Conservation (phyloP, 257 asterid genomes). For the Osmanthus fragrans region DNA sequence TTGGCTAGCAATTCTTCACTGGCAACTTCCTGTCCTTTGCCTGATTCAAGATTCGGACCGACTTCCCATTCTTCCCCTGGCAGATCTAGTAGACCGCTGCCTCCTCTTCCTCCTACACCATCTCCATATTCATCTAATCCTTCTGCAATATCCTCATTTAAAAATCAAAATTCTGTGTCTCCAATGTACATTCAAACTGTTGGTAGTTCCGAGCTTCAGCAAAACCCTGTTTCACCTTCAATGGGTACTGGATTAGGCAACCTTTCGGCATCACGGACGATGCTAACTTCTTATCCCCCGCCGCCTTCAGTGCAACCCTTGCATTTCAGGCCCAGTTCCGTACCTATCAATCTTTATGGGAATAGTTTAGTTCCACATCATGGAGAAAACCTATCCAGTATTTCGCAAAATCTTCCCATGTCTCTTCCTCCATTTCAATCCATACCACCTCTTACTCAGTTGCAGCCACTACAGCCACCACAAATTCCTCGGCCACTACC, state of each 20-base stretch:
- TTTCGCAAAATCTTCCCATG: conserved; percentile 54
- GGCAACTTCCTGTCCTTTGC: conserved; percentile 40
- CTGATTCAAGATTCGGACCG: conserved; percentile 55
- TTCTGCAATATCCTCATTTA: conserved; percentile 39
- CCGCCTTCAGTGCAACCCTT: conserved; percentile 53
- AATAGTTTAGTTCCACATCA: conserved; percentile 55
- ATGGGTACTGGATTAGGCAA: conserved; percentile 36
- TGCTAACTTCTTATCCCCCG: conserved; percentile 54
- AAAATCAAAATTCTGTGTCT: conserved; percentile 53
- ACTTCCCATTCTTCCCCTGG: conserved; percentile 60
- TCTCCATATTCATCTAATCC: conserved; percentile 66
- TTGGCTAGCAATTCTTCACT: conserved; percentile 40
- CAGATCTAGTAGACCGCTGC: conserved; percentile 62
- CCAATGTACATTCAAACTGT: conserved; percentile 48
- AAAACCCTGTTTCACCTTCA: conserved; percentile 36
- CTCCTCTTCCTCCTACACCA: conserved; percentile 89
- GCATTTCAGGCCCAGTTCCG: conserved; percentile 58
- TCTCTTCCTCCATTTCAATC: conserved; percentile 54
- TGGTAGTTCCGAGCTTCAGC: conserved; percentile 58
- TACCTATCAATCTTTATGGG: conserved; percentile 53
- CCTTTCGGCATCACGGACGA: conserved; percentile 36
- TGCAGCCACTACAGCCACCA: conserved; percentile 92
- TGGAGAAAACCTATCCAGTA: conserved; percentile 53
- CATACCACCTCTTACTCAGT: conserved; percentile 53
- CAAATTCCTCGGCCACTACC: conserved; percentile 89